Evolutionary conservation across 2,329 filamentous ascomycete species (phyloP), one percentile per base, ranked within the genome.

Genomic region (Alternaria consortialis): DNA sequence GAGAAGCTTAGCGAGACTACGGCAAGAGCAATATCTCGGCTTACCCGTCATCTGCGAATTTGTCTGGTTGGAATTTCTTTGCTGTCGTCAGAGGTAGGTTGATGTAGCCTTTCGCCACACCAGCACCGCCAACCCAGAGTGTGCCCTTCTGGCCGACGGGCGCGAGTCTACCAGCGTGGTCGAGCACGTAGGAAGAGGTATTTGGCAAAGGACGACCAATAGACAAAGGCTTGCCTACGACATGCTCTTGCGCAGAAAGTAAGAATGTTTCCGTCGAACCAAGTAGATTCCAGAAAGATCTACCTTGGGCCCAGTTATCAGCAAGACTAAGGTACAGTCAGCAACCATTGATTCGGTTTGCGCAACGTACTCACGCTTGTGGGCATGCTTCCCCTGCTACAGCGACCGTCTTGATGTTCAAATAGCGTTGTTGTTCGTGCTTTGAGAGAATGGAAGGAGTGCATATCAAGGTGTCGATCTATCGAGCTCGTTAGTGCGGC

Each of bases 181-280:
- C 83, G 13, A 88, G 76, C 25, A 88, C 80, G 64, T 87, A 87
- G 13, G 86, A 82, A 15, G 74, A 84, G 31, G 85, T 88, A 71
- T 88, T 88, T 3, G 86, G 84, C 0, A 84, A 83, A 0, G 86
- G 86, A 32, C 71, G 79, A 5, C 86, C 86, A 61, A 88, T 87
- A 0, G 85, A 84, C 4, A 88, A 70, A 2, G 77, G 74, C 36
- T 77, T 72, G 2, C 84, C 84, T 0, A 79, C 76, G 17, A 76
- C 68, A 67, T 88, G 85, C 39, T 77, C 77, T 54, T 85, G 82
- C 74, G 85, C 84, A 5, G 86, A 86, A 54, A 88, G 80, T 52
- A 88, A 86, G 1, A 84, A 88, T 13, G 85, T 84, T 70, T 88
- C 86, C 0, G 86, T 87, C 1, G 86, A 86, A 2, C 86, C 86